Conservation (phyloP, 2,329 filamentous ascomycete species). For the Pseudofabraea citricarpa region DNA sequence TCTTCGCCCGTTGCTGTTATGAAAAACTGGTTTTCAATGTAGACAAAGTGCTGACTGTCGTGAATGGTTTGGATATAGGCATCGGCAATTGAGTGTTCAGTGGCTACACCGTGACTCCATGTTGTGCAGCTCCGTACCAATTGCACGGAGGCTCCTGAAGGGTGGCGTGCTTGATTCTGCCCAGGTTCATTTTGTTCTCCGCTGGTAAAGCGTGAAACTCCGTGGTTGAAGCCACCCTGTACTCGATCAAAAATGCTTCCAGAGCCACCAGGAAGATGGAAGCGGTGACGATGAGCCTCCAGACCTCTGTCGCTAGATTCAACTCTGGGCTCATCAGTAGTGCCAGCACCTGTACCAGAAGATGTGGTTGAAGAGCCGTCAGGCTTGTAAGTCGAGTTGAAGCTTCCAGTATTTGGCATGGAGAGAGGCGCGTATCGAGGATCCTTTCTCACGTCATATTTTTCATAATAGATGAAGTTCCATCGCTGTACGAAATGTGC, state of each 20-base stretch:
- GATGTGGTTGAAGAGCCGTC: not conserved
- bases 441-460: constrained; percentile 56
- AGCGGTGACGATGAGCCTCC: constrained; percentile 5
- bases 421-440: constrained; percentile 37
- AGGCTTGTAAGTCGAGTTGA: not conserved
- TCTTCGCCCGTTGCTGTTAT: constrained; percentile 72
- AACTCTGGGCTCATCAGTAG: too few relatives aligned
- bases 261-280: constrained; percentile 7
- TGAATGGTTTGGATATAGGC: constrained; percentile 72
- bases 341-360: constrained; percentile 3
- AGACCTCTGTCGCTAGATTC: too few relatives aligned
- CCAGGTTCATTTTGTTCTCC: not conserved
- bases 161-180: too few relatives aligned
- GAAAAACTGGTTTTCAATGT: constrained; percentile 84
- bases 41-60: constrained; percentile 67
- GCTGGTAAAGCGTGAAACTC: not conserved
- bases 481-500: constrained; percentile 81
- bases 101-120: constrained; percentile 55
- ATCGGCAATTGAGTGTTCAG: constrained; percentile 79
- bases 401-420: constrained; percentile 2
- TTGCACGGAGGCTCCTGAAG: constrained; percentile 25
- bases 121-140: constrained; percentile 40
- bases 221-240: constrained; percentile 3
- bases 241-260: constrained; percentile 12
- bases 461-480: constrained; percentile 85